phyloP scores from a whole-genome alignment of 2,329 filamentous ascomycete species.

The Plectosphaerella plurivora region DNA sequence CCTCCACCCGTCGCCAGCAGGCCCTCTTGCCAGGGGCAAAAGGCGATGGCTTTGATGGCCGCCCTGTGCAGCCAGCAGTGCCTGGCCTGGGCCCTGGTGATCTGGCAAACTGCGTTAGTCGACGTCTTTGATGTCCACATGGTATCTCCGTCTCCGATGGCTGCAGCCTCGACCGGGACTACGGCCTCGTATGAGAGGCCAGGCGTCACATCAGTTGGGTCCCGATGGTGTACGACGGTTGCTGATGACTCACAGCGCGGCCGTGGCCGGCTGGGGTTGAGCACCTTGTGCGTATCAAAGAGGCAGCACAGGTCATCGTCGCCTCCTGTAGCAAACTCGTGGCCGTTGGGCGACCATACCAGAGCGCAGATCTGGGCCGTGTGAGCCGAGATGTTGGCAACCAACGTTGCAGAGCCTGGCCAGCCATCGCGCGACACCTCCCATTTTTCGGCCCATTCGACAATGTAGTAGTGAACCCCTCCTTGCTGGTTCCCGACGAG shows the following conservation, averaged over 20 bases:
- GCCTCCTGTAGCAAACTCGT: constrained; percentile 77
- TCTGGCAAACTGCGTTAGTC: constrained; percentile 34
- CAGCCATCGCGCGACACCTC: constrained; percentile 63
- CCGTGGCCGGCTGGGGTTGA: constrained; percentile 16
- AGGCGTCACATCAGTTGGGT: no score
- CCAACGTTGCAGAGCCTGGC: constrained; percentile 72
- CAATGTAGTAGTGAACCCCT: constrained; percentile 78
- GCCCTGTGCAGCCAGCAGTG: constrained; percentile 77
- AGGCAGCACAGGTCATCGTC: constrained; percentile 90
- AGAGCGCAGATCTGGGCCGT: constrained; percentile 89
- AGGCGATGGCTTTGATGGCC: constrained; percentile 94
- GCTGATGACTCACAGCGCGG: not conserved
- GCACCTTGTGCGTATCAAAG: constrained; percentile 64
- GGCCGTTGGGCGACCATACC: constrained; percentile 76
- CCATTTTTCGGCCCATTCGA: constrained; percentile 74
- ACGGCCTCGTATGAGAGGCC: not conserved
- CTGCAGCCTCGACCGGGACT: not conserved
- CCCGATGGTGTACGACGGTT: not conserved
- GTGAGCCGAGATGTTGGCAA: constrained; percentile 75
- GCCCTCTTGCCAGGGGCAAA: constrained; percentile 88
- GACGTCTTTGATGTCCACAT: constrained; percentile 22
- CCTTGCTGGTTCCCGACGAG: constrained; percentile 82
- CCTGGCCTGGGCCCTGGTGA: constrained; percentile 55
- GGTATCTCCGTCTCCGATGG: constrained; percentile 12
- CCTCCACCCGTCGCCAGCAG: constrained; percentile 89